phyloP scores from a whole-genome alignment of 192 early-diverging fungal genomes.

The Dissophora globulifera region DNA sequence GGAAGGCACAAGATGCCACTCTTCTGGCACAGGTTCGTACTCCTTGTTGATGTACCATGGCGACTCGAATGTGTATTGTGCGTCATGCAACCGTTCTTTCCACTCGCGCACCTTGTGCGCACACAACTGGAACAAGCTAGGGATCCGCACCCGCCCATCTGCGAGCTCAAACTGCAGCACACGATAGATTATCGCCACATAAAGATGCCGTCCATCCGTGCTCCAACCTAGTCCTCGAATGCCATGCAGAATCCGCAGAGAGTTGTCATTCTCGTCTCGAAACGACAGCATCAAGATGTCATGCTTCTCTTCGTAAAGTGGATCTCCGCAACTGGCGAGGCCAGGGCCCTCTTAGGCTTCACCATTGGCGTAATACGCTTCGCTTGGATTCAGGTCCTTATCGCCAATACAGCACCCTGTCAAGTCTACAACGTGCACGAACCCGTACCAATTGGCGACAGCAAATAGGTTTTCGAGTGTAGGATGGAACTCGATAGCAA shows the following conservation, averaged over 20 bases:
- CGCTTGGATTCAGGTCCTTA: slow-evolving; percentile 14
- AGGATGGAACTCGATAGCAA: slow-evolving; percentile 60
- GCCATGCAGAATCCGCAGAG: slow-evolving; percentile 56
- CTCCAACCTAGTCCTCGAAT: slow-evolving; percentile 63
- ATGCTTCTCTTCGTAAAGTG: slow-evolving; percentile 51
- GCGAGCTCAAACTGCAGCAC: slow-evolving; percentile 57
- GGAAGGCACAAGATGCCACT: slow-evolving; percentile 35
- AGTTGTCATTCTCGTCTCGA: slow-evolving; percentile 51
- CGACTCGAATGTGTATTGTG: not conserved
- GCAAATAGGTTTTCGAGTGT: slow-evolving; percentile 55
- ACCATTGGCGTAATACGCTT: slow-evolving; percentile 2
- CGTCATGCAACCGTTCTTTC: slow-evolving; percentile 31
- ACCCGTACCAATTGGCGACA: slow-evolving; percentile 63
- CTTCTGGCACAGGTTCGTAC: slow-evolving; percentile 12
- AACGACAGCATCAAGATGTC: slow-evolving; percentile 65
- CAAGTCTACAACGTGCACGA: slow-evolving; percentile 62
- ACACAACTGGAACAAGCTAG: slow-evolving; percentile 40
- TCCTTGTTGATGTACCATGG: not conserved
- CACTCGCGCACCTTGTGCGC: slow-evolving; percentile 42
- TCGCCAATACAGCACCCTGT: slow-evolving; percentile 30
- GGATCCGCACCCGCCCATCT: slow-evolving; percentile 14
- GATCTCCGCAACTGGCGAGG: slow-evolving; percentile 7
- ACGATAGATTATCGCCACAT: slow-evolving; percentile 57
- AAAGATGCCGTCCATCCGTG: slow-evolving; percentile 54
- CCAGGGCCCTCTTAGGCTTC: not conserved